Percentiles rank a stretch among this genome's conserved stretches.
phyloP scores from a whole-genome alignment of 352 stramenopile species.

The Thraustotheca clavata region DNA sequence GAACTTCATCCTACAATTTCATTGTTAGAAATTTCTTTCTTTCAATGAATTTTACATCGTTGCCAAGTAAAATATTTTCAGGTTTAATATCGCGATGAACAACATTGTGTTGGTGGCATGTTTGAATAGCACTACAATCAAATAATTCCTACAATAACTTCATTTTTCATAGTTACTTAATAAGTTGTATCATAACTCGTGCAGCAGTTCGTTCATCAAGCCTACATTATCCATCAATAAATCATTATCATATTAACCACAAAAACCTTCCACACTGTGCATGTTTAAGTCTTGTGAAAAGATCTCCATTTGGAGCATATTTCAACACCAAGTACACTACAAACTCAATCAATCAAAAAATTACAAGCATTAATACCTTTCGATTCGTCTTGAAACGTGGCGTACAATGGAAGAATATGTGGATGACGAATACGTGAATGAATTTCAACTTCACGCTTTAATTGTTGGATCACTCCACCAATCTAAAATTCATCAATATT shows the following conservation, averaged over 20 bases:
- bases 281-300: slow-evolving; percentile 67
- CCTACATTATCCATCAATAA: too few relatives aligned
- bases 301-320: slow-evolving; percentile 72
- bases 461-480: slow-evolving; percentile 59
- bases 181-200: slow-evolving; percentile 8
- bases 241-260: too few relatives aligned
- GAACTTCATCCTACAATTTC: slow-evolving; percentile 80
- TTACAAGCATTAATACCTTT: slow-evolving; percentile 19
- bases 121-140: slow-evolving; percentile 36
- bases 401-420: slow-evolving; percentile 83
- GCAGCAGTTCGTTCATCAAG: slow-evolving; percentile 17
- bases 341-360: background rate
- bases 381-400: slow-evolving; percentile 71
- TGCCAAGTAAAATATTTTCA: slow-evolving; percentile 88
- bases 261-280: slow-evolving; percentile 37
- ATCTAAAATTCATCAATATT: background rate
- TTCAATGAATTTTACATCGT: slow-evolving; percentile 30
- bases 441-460: slow-evolving; percentile 88
- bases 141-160: background rate
- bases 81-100: slow-evolving; percentile 95
- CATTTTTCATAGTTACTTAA: background rate
- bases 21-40: background rate
- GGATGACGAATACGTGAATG: slow-evolving; percentile 82
- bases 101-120: slow-evolving; percentile 72
- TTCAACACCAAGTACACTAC: slow-evolving; percentile 85